phyloP scores from a whole-genome alignment of 1,139 yeast species.

The Lipomyces yarrowii region DNA sequence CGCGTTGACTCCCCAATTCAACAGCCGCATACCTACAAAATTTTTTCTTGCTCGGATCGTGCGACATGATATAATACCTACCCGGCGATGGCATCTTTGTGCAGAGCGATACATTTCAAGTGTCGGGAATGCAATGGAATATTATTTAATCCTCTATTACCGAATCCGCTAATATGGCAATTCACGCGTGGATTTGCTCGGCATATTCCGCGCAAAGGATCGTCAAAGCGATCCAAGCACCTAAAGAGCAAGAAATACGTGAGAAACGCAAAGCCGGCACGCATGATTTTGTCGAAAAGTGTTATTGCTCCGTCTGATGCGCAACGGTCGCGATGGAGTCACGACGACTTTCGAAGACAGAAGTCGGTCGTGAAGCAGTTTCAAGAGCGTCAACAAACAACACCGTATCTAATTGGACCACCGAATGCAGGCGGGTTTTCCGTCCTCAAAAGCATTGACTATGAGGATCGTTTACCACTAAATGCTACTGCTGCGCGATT shows the following conservation, averaged over 20 bases:
- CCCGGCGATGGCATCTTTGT: neutral
- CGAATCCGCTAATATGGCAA: neutral
- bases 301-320: constrained; percentile 19
- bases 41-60: neutral
- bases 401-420: constrained; percentile 34
- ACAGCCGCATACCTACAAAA: neutral
- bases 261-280: constrained; percentile 17
- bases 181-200: neutral
- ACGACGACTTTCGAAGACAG: constrained; percentile 27
- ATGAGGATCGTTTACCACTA: constrained; percentile 41
- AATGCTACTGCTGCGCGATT: constrained; percentile 53
- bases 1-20: neutral
- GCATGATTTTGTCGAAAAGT: constrained; percentile 31
- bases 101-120: neutral
- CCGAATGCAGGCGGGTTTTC: constrained; percentile 42
- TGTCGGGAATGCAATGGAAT: neutral
- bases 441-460: constrained; percentile 40
- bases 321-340: constrained; percentile 27
- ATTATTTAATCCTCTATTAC: neutral
- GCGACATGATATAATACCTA: neutral
- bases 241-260: neutral
- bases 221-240: neutral
- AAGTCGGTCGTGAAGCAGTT: constrained; percentile 19
- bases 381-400: constrained; percentile 11
- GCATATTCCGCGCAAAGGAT: neutral